Evolutionary conservation across 208 protist species (phyloP).

Genomic region (Leishmania braziliensis): DNA sequence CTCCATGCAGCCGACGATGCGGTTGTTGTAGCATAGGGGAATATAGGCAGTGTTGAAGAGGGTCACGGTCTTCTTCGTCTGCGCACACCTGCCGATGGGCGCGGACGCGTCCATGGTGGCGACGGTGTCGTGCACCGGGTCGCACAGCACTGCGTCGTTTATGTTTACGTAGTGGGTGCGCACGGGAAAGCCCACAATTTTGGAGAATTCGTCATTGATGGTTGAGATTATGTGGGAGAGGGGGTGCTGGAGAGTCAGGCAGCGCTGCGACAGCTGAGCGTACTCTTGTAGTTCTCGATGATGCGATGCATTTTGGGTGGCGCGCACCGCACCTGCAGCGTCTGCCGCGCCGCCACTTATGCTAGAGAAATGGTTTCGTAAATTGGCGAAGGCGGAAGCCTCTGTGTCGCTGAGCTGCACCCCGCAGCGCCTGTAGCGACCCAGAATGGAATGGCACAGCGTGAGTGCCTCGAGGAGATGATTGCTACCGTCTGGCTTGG

Average conservation of each 20-base stretch:
- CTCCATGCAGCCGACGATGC: slow-evolving; percentile 53
- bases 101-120: slow-evolving; percentile 38
- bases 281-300: slow-evolving; percentile 1
- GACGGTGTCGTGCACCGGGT: slow-evolving; percentile 46
- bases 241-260: slow-evolving; percentile 14
- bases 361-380: slow-evolving; percentile 10
- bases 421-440: slow-evolving; percentile 47
- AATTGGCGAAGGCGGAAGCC: slow-evolving; percentile 38
- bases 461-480: slow-evolving; percentile 60
- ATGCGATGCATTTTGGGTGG: not conserved
- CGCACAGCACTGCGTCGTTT: slow-evolving; percentile 39
- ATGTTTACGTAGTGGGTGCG: slow-evolving; percentile 38
- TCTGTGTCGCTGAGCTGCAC: slow-evolving; percentile 34
- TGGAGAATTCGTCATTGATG: slow-evolving; percentile 43
- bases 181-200: slow-evolving; percentile 23
- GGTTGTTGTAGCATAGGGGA: slow-evolving; percentile 33
- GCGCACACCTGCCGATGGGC: slow-evolving; percentile 37
- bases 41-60: slow-evolving; percentile 43
- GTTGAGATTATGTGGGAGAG: slow-evolving; percentile 19
- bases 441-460: slow-evolving; percentile 53
- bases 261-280: slow-evolving; percentile 23
- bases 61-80: slow-evolving; percentile 10
- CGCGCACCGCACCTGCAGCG: not conserved
- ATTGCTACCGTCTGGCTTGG: slow-evolving; percentile 16
- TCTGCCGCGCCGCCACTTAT: not conserved